Percentiles rank a stretch among this genome's conserved stretches.
Conservation (phyloP, 106 monocot species). For the Phalaenopsis aphrodite region DNA sequence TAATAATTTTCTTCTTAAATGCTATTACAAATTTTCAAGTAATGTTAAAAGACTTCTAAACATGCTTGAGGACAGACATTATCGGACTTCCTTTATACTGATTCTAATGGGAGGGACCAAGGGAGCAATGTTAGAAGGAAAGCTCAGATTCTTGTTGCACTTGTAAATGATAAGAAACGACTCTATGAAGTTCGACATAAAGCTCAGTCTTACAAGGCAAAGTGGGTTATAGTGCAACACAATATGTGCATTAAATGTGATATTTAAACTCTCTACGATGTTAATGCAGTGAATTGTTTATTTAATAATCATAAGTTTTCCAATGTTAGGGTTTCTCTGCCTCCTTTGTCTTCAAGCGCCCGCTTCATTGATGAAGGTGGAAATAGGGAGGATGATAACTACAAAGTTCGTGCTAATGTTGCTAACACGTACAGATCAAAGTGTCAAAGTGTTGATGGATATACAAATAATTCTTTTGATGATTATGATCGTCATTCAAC, state of each 20-base stretch:
- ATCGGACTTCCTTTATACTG: conserved; percentile 82
- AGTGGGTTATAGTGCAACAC: conserved; percentile 31
- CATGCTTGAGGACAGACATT: conserved; percentile 43
- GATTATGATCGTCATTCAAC: conserved; percentile 61
- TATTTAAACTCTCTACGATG: conserved; percentile 13
- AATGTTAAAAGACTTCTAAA: no score
- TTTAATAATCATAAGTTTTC: conserved; percentile 19
- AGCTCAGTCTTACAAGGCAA: conserved; percentile 55
- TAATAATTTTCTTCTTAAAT: no score
- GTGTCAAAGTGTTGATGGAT: conserved; percentile 40
- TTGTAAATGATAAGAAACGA: conserved; percentile 83
- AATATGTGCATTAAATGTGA: not conserved
- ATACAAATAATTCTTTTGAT: conserved; percentile 29
- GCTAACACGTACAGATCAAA: conserved; percentile 39
- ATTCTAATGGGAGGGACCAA: conserved; percentile 80
- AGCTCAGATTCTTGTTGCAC: conserved; percentile 69
- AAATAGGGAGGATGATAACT: conserved; percentile 26
- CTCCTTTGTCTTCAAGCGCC: conserved; percentile 36
- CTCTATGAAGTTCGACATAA: conserved; percentile 69
- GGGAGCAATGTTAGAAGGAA: conserved; percentile 85
- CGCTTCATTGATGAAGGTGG: conserved; percentile 47
- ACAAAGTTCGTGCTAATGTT: conserved; percentile 22
- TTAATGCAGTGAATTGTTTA: not conserved
- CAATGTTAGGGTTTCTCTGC: conserved; percentile 29
- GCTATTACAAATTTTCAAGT: no score